These are phyloP conservation scores for Lophium mytilinum DNA, from an alignment of 495 filamentous ascomycete species.

Conservation along the genomic window DNA sequence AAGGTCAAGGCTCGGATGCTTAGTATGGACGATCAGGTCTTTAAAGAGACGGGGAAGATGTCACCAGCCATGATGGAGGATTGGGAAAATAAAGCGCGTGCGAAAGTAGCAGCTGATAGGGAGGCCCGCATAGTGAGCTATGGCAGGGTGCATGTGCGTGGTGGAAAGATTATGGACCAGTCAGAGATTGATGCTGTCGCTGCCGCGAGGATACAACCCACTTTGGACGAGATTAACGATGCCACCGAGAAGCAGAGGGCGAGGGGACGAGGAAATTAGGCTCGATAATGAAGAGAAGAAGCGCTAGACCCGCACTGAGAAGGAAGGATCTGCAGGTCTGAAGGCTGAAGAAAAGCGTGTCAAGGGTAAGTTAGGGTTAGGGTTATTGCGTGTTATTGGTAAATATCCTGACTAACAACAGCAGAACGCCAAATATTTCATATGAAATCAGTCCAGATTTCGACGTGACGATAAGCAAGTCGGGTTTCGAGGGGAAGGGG, in stretches of 20 bases:
- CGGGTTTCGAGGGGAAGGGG: no score
- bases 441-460: no score
- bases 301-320: slow-evolving; percentile 38
- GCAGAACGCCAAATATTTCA: no score
- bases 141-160: slow-evolving; percentile 70
- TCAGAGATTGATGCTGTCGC: slow-evolving; percentile 77
- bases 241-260: slow-evolving; percentile 60
- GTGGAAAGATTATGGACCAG: slow-evolving; percentile 69
- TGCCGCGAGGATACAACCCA: slow-evolving; percentile 71
- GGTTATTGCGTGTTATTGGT: neutral
- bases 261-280: slow-evolving; percentile 47
- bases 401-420: slow-evolving; percentile 3
- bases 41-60: slow-evolving; percentile 67
- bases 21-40: slow-evolving; percentile 71
- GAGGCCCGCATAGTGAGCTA: slow-evolving; percentile 47
- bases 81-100: slow-evolving; percentile 69
- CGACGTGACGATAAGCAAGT: no score
- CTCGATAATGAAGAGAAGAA: slow-evolving; percentile 47
- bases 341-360: slow-evolving; percentile 43
- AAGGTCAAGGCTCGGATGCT: slow-evolving; percentile 74
- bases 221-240: slow-evolving; percentile 81
- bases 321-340: slow-evolving; percentile 49
- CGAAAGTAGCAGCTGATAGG: slow-evolving; percentile 56
- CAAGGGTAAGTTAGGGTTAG: slow-evolving; percentile 47
- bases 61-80: slow-evolving; percentile 59